Evolutionary conservation across 768 basidiomycete genomes (phyloP).

Genomic region (Sarcodon aspratus): DNA sequence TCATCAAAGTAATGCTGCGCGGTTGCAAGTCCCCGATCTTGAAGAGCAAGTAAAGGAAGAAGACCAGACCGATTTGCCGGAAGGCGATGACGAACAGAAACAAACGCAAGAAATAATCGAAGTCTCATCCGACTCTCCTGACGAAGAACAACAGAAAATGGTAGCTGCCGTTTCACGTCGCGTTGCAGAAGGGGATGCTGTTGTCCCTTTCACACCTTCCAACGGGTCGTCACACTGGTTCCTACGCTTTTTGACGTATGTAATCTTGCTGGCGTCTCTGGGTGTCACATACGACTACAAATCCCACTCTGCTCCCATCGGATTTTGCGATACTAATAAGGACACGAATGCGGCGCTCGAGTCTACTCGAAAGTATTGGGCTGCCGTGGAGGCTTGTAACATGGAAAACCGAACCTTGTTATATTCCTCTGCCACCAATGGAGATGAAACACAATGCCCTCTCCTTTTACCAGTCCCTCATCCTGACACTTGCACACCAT

Average conservation of each 20-base stretch:
- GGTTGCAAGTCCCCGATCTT: not conserved
- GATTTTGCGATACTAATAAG: constrained; percentile 62
- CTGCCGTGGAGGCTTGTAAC: constrained; percentile 45
- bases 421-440: constrained; percentile 20
- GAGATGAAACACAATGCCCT: constrained; percentile 33
- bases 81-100: constrained; percentile 9
- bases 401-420: constrained; percentile 39
- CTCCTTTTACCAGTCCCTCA: constrained; percentile 31
- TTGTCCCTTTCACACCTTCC: constrained; percentile 4
- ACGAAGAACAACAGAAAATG: constrained; percentile 10
- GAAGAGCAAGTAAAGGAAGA: constrained; percentile 12
- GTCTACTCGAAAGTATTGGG: constrained; percentile 29
- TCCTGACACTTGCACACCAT: constrained; percentile 59
- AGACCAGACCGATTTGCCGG: constrained; percentile 1
- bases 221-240: constrained; percentile 16
- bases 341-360: constrained; percentile 49
- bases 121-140: not conserved
- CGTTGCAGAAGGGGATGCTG: constrained; percentile 22
- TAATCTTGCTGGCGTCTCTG: constrained; percentile 14
- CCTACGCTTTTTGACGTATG: constrained; percentile 30
- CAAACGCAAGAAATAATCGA: constrained; percentile 7
- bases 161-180: constrained; percentile 24
- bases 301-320: constrained; percentile 54
- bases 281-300: constrained; percentile 40
- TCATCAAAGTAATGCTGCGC: not conserved